Evolutionary conservation across 257 asterid genomes (phyloP).

Genomic region (Solanum piurae): DNA sequence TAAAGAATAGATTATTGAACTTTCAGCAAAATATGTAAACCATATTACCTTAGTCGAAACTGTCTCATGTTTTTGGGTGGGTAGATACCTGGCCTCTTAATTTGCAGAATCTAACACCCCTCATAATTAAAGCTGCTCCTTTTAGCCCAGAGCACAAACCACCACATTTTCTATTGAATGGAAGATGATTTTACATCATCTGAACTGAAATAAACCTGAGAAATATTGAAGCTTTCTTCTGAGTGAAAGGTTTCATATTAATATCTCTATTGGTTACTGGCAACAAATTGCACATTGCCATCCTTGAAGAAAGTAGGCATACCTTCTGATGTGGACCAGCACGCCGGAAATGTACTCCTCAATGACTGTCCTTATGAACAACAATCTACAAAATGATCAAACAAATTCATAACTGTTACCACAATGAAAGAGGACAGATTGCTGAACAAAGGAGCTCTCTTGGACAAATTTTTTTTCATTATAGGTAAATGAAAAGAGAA

Average conservation of each 20-base stretch:
- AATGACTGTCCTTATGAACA: constrained; percentile 78
- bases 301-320: constrained; percentile 1
- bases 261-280: neutral
- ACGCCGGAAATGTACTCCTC: constrained; percentile 85
- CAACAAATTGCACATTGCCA: neutral
- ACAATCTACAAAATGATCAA: constrained; percentile 39
- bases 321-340: constrained; percentile 99
- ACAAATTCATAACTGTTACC: neutral
- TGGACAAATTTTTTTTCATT: neutral
- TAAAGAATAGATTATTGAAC: neutral
- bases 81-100: neutral
- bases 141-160: constrained; percentile 92
- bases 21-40: neutral
- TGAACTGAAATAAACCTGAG: constrained; percentile 73
- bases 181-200: constrained; percentile 57
- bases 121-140: constrained; percentile 84
- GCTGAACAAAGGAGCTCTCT: neutral
- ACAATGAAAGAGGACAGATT: neutral
- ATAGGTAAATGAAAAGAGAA: neutral
- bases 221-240: neutral
- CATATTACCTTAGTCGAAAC: neutral
- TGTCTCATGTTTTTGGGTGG: neutral
- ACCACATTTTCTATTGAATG: constrained; percentile 92
- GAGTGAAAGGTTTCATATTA: neutral
- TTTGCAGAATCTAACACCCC: constrained; percentile 22